Conservation (phyloP, 2,329 filamentous ascomycete species). For the Purpureocillium takamizusanense region DNA sequence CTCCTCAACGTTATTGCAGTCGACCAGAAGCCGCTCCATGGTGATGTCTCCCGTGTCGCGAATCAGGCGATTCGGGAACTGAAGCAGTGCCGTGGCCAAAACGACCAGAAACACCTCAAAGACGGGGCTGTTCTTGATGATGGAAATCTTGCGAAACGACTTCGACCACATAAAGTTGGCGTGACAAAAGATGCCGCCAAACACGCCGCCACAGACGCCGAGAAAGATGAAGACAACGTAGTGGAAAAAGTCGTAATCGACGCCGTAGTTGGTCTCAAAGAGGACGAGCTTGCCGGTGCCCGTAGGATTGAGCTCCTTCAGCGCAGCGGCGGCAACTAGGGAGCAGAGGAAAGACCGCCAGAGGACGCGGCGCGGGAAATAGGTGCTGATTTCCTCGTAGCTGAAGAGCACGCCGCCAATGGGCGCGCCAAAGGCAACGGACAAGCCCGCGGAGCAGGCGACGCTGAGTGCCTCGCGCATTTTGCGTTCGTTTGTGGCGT, state of each 20-base stretch:
- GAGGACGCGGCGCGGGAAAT: slow-evolving; percentile 45
- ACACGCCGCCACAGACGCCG: slow-evolving; percentile 47
- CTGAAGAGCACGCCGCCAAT: slow-evolving; percentile 53
- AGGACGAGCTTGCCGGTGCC: slow-evolving; percentile 51
- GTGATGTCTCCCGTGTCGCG: slow-evolving; percentile 45
- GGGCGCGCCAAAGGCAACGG: slow-evolving; percentile 53
- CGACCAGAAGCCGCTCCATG: slow-evolving; percentile 46
- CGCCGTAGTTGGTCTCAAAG: slow-evolving; percentile 51
- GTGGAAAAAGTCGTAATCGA: slow-evolving; percentile 43
- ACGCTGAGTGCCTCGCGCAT: slow-evolving; percentile 49
- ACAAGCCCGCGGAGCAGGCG: slow-evolving; percentile 46
- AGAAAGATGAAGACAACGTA: slow-evolving; percentile 49
- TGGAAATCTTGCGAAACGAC: slow-evolving; percentile 38
- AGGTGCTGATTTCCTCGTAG: slow-evolving; percentile 52
- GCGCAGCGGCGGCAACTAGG: slow-evolving; percentile 42
- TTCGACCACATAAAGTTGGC: slow-evolving; percentile 48
- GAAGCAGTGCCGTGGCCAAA: slow-evolving; percentile 40
- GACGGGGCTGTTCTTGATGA: slow-evolving; percentile 47
- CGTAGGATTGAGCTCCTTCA: slow-evolving; percentile 49
- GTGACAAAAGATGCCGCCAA: slow-evolving; percentile 50
- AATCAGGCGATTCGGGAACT: slow-evolving; percentile 46
- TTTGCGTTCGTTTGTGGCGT: slow-evolving; percentile 46
- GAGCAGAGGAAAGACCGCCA: slow-evolving; percentile 52
- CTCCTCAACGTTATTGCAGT: slow-evolving; percentile 32
- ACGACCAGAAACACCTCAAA: slow-evolving; percentile 47